phyloP scores from a whole-genome alignment of 2,329 filamentous ascomycete genomes.

The Nothophoma quercina region DNA sequence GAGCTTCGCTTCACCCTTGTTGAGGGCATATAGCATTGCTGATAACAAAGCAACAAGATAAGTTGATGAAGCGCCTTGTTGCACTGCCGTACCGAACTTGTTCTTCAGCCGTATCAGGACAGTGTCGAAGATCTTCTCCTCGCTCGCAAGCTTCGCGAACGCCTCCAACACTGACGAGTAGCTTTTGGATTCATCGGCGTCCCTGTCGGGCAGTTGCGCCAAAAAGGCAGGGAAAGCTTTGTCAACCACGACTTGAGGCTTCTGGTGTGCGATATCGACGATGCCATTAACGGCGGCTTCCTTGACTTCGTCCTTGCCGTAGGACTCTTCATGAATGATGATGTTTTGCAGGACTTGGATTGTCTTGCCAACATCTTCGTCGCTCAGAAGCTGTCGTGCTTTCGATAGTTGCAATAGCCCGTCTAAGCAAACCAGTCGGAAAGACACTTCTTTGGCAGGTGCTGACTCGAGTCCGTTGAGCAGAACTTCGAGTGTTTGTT shows the following conservation, averaged over 20 bases:
- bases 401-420: constrained; percentile 55
- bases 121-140: constrained; percentile 69
- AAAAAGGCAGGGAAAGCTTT: constrained; percentile 72
- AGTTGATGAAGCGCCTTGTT: constrained; percentile 58
- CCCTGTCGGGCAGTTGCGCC: constrained; percentile 67
- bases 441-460: constrained; percentile 59
- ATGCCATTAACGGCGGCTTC: constrained; percentile 66
- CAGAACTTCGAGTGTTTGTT: constrained; percentile 53
- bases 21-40: constrained; percentile 68
- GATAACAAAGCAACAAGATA: constrained; percentile 68
- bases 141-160: constrained; percentile 69
- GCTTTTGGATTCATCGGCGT: constrained; percentile 53
- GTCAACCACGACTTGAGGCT: constrained; percentile 68
- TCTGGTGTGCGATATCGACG: constrained; percentile 67
- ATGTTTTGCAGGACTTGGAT: constrained; percentile 69
- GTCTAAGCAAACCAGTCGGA: constrained; percentile 55
- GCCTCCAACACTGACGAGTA: constrained; percentile 68
- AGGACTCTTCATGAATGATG: constrained; percentile 65
- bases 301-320: constrained; percentile 64
- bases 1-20: constrained; percentile 61
- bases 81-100: constrained; percentile 65
- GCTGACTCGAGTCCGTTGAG: constrained; percentile 53
- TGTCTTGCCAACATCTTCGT: constrained; percentile 56
- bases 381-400: constrained; percentile 51
- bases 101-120: constrained; percentile 69